Evolutionary conservation across 1,284 basidiomycete genomes (phyloP).

Genomic region (Rhodotorula sp.): DNA sequence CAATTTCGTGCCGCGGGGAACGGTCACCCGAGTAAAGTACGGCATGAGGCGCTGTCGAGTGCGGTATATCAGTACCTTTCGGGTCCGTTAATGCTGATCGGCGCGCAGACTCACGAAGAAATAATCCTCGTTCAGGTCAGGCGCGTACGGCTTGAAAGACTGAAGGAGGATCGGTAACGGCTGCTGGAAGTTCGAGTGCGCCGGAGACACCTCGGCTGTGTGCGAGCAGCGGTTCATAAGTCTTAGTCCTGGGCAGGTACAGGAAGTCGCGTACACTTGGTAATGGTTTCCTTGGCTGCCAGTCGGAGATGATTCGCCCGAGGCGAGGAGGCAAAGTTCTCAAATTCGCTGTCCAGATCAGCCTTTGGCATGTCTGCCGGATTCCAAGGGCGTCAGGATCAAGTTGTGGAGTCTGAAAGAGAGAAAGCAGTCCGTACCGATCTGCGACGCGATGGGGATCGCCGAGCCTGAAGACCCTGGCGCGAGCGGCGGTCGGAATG

Average conservation of each 20-base stretch:
- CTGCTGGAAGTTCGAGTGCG: conserved; percentile 46
- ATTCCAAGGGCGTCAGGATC: background rate
- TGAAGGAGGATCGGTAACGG: conserved; percentile 57
- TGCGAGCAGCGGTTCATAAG: conserved; percentile 54
- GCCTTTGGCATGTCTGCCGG: conserved; percentile 43
- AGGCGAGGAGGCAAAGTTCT: conserved; percentile 46
- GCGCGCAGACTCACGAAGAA: conserved; percentile 32
- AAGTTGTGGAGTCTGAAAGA: too few species aligned
- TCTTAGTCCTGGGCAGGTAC: background rate
- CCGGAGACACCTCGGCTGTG: conserved; percentile 16
- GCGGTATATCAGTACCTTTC: background rate
- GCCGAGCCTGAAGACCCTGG: background rate
- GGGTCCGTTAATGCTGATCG: background rate
- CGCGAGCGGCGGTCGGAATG: conserved; percentile 24
- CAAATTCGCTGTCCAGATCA: conserved; percentile 46
- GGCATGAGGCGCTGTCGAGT: conserved; percentile 55
- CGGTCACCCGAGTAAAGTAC: conserved; percentile 67
- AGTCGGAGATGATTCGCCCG: conserved; percentile 59
- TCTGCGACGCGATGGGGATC: conserved; percentile 27
- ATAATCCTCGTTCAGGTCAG: conserved; percentile 52
- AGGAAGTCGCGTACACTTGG: conserved; percentile 4
- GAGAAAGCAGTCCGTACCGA: conserved; percentile 28
- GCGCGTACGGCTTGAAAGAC: conserved; percentile 43
- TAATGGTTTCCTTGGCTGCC: conserved; percentile 61
- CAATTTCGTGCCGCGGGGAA: conserved; percentile 64